Evolutionary conservation across 768 basidiomycete genomes (phyloP).

Genomic region (Termitomyces sp.): DNA sequence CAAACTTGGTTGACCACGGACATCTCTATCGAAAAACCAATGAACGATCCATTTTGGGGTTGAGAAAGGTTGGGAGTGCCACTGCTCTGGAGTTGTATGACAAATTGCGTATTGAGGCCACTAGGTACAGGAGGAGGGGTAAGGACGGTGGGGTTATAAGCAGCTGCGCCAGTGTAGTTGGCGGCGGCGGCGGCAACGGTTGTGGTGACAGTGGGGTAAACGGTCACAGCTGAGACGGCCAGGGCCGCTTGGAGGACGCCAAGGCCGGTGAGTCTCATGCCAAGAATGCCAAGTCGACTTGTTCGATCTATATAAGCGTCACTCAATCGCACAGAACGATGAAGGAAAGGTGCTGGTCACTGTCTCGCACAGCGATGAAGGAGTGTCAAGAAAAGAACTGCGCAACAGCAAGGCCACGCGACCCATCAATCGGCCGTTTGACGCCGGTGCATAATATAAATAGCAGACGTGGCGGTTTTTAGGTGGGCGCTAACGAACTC

Average conservation of each 20-base stretch:
- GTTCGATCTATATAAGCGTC: background rate
- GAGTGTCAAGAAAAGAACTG: background rate
- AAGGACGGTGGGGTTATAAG: constrained; percentile 49
- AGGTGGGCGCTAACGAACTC: background rate
- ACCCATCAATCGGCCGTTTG: background rate
- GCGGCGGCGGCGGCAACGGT: constrained; percentile 27
- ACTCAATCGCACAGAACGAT: background rate
- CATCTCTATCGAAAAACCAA: constrained; percentile 63
- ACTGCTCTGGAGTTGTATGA: constrained; percentile 29
- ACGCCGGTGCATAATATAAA: background rate
- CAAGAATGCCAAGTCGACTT: constrained; percentile 3
- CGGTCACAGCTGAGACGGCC: constrained; percentile 23
- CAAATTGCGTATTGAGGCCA: constrained; percentile 37
- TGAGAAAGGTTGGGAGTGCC: constrained; percentile 7
- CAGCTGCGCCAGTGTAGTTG: constrained; percentile 42
- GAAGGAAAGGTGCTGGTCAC: background rate
- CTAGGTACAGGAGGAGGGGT: constrained; percentile 46
- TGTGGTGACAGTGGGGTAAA: constrained; percentile 24
- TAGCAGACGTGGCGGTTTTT: background rate
- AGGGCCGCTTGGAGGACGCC: constrained; percentile 8
- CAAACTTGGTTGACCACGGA: constrained; percentile 54
- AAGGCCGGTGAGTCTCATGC: constrained; percentile 6
- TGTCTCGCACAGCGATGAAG: background rate
- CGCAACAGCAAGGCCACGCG: background rate
- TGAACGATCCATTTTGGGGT: constrained; percentile 29